These are phyloP conservation scores for Cryptococcus amylolentus DNA, from an alignment of 1,284 basidiomycete genomes.

Conservation along the genomic window DNA sequence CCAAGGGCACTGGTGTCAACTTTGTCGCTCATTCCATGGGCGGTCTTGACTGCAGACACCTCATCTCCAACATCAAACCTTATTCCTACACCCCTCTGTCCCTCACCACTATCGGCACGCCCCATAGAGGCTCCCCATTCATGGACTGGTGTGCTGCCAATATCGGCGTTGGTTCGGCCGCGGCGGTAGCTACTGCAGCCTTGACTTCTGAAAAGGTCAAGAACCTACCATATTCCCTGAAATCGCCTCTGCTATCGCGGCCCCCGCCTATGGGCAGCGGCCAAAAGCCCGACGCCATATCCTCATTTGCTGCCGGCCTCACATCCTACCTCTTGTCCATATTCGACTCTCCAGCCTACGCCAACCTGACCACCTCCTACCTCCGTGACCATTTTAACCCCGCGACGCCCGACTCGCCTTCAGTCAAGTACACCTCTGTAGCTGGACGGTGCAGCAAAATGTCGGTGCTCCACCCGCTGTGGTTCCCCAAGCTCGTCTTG, in stretches of 20 bases:
- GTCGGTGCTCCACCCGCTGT: conserved; percentile 84
- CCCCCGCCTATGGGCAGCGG: conserved; percentile 10
- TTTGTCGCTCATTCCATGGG: conserved; percentile 95
- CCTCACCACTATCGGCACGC: conserved; percentile 86
- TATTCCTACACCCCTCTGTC: conserved; percentile 80
- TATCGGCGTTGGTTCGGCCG: conserved; percentile 71
- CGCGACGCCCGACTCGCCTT: conserved; percentile 73
- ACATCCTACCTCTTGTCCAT: conserved; percentile 84
- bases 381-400: conserved; percentile 88
- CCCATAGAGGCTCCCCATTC: conserved; percentile 93
- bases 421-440: conserved; percentile 87
- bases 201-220: conserved; percentile 18
- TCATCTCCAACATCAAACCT: conserved; percentile 82
- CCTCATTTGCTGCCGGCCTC: conserved; percentile 51
- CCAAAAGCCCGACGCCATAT: conserved; percentile 17
- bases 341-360: conserved; percentile 95
- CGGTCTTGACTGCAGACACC: conserved; percentile 86
- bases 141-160: conserved; percentile 99
- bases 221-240: conserved; percentile 51
- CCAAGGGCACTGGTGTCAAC: conserved; percentile 69
- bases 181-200: conserved; percentile 28
- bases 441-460: conserved; percentile 72
- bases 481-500: conserved; percentile 91
- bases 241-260: conserved; percentile 52
- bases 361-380: conserved; percentile 85